Evolutionary conservation across 352 stramenopile genomes (phyloP), one percentile per base, ranked within the genome.

Genomic region (Globisporangium recalcitrans): DNA sequence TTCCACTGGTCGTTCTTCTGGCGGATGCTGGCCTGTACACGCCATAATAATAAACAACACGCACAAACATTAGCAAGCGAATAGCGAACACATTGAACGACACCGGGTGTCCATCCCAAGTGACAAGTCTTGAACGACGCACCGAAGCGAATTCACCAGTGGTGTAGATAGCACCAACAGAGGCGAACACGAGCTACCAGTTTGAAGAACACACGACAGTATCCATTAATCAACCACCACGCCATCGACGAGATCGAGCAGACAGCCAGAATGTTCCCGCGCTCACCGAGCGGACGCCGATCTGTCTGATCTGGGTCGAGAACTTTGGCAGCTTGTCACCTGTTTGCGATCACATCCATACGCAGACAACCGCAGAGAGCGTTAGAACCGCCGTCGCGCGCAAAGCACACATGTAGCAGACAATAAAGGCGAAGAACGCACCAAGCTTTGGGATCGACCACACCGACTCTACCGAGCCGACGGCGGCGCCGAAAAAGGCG

Each of bases 401-500:
- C 42, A 27, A 9, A 29, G 2, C 16, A 3, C 24, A 26, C 1
- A 40, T 8, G 27, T 27, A 42, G 19, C 32, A 32, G 9, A 14
- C 3, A 29, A 9, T 14, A 10, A 21, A 4, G 24, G 24, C 29
- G 27, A 58, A 22, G 8, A 46, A 71, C 77, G 59, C 61, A 93
- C 86, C 87, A 62, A 94, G 83, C 77, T 91, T 91, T 31, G 87
- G 87, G 62, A 95, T 93, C 56, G 76, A 75, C 87, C 87, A 95
- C 44, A 95, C 87, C 4, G 87, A 92, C 74, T 95, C 85, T 32
- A 94, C 67, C 22, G 83, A 86, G 62, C 87, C 87, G 44, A 78
- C 63, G 62, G 83, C 75, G 3, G 77, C 71, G 59, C 87, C 87
- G 60, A 90, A 91, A 66, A 94, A 92, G 32, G 82, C 84, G 44